phyloP scores from a whole-genome alignment of 2,329 filamentous ascomycete species.

The Ophiocordyceps camponoti-saundersi region DNA sequence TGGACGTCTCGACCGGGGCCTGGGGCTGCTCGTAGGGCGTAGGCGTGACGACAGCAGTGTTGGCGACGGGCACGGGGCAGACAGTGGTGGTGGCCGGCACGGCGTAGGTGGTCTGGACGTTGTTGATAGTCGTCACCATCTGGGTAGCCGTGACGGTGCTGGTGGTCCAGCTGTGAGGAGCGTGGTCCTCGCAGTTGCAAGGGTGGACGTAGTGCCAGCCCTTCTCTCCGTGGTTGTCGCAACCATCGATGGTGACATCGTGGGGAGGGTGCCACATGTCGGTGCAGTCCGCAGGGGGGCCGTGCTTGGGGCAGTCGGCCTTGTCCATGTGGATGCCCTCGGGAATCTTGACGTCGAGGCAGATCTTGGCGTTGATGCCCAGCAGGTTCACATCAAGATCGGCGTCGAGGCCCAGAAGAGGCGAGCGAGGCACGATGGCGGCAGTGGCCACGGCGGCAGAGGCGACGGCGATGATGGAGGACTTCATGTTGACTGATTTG shows the following conservation, averaged over 20 bases:
- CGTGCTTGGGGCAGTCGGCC: conserved; percentile 6
- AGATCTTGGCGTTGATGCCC: conserved; percentile 2
- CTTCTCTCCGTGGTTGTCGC: conserved; percentile 12
- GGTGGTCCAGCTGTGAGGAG: conserved; percentile 19
- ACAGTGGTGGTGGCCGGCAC: conserved; percentile 23
- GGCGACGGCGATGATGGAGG: conserved; percentile 7
- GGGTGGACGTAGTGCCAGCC: conserved; percentile 20
- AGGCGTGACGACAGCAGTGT: conserved; percentile 8
- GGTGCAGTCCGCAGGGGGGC: conserved; percentile 10
- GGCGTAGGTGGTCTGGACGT: conserved; percentile 19
- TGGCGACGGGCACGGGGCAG: conserved; percentile 22
- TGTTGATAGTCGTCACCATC: conserved; percentile 18
- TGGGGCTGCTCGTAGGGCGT: background rate
- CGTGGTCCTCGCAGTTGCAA: conserved; percentile 8
- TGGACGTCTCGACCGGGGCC: conserved; percentile 1
- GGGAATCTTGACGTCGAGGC: conserved; percentile 6
- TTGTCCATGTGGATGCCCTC: conserved; percentile 4
- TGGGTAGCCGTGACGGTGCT: conserved; percentile 23
- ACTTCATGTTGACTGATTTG: conserved; percentile 8
- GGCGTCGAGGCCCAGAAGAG: conserved; percentile 1
- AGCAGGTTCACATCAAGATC: conserved; percentile 1
- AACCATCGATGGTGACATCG: conserved; percentile 18
- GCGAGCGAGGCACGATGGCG: conserved; percentile 4
- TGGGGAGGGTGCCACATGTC: conserved; percentile 21
- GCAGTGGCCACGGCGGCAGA: conserved; percentile 4